Conservation (phyloP, 2,329 filamentous ascomycete species). For the Venturiaceae sp. region DNA sequence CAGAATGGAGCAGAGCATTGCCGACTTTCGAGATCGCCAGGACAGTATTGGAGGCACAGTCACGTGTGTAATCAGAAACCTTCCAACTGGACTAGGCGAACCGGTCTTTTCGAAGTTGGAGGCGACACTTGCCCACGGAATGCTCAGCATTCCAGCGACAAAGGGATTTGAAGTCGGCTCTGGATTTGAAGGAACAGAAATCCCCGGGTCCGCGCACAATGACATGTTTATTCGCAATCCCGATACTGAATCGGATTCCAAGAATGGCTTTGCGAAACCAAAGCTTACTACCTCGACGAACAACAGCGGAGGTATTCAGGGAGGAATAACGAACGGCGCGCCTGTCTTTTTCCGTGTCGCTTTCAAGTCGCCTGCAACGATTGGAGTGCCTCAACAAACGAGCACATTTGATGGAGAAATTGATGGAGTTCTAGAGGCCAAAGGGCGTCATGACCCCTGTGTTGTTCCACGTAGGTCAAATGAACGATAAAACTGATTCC, state of each 20-base stretch:
- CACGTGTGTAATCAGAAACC: constrained; percentile 86
- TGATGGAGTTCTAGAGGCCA: constrained; percentile 73
- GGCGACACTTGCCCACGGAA: constrained; percentile 80
- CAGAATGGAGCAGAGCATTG: constrained; percentile 79
- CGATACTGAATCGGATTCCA: too few relatives aligned
- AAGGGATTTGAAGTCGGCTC: constrained; percentile 95
- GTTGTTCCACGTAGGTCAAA: too few relatives aligned
- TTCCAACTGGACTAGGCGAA: constrained; percentile 79
- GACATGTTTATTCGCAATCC: constrained; percentile 84
- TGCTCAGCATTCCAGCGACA: constrained; percentile 88
- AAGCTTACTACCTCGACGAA: constrained; percentile 81
- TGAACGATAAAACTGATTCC: too few relatives aligned
- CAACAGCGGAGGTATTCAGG: constrained; percentile 89
- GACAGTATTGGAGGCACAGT: constrained; percentile 93
- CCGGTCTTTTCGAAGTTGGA: constrained; percentile 93
- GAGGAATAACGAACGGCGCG: constrained; percentile 87
- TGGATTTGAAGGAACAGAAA: constrained; percentile 76
- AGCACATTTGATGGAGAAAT: constrained; percentile 66
- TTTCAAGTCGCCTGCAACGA: constrained; percentile 95
- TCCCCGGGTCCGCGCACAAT: constrained; percentile 82
- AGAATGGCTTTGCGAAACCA: constrained; percentile 39
- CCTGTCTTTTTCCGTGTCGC: constrained; percentile 89
- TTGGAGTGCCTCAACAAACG: constrained; percentile 78
- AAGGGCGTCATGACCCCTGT: constrained; percentile 88
- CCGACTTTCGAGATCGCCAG: constrained; percentile 62